Base-by-base conservation (phyloP, 306 rosid species). In the Purshia tridentata region DNA sequence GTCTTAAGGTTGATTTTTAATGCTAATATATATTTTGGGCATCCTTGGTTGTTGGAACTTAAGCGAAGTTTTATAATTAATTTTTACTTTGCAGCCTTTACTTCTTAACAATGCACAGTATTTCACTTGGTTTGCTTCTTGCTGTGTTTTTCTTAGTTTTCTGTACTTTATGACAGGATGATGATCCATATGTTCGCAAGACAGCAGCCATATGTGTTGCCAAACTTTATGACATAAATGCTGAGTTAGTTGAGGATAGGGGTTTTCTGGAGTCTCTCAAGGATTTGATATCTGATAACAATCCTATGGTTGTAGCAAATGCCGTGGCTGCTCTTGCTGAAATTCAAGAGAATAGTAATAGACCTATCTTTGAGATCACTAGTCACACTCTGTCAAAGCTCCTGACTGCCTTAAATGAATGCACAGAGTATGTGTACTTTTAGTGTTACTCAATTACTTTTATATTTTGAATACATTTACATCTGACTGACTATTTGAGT, bases 221-320 rank as follows among this genome's bases (percentile, higher is more conserved):
- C 67, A 95, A 95, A 84, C 99, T 95, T 78, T 91, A 79, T 86
- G 99, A 95, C 82, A 95, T 95, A 77, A 95, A 95, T 76, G 98
- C 99, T 13, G 99, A 95, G 83, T 82, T 95, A 72, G 99, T 95
- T 72, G 99, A 95, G 84, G 99, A 95, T 80, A 87, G 98, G 80
- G 99, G 99, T 55, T 95, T 95, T 72, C 71, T 95, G 86, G 99
- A 95, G 22, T 83, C 98, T 74, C 91, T 95, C 65, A 91, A 90
- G 90, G 99, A 95, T 84, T 95, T 95, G 85, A 91, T 95, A 84
- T 95, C 99, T 72, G 99, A 95, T 84, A 95, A 95, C 74, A 95
- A 91, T 85, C 99, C 99, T 68, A 95, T 95, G 99, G 99, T 95
- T 86, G 99, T 95, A 72, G 99, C 99, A 72, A 95, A 95, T 82